Evolutionary conservation across 345 rosid species (phyloP).

Genomic region (Aurinia saxatilis): DNA sequence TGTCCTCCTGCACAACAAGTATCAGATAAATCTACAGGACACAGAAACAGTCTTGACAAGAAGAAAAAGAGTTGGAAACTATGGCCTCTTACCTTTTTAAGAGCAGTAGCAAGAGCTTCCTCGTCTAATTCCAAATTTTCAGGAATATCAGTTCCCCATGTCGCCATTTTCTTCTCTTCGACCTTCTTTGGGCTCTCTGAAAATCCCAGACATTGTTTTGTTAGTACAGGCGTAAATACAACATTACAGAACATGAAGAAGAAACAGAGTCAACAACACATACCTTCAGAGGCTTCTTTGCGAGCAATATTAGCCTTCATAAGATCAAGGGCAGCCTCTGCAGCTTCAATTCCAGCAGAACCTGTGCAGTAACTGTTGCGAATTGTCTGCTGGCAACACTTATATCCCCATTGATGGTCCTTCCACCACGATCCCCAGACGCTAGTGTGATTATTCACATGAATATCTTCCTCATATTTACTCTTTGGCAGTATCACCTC

Average conservation of each 20-base stretch:
- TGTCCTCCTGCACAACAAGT: slow-evolving; percentile 45
- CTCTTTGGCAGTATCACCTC: slow-evolving; percentile 60
- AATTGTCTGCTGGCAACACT: slow-evolving; percentile 72
- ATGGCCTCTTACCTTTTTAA: slow-evolving; percentile 43
- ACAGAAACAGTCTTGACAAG: background rate
- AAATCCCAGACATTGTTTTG: background rate
- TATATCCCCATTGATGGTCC: slow-evolving; percentile 90
- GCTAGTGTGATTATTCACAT: slow-evolving; percentile 61
- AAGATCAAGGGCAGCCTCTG: slow-evolving; percentile 74
- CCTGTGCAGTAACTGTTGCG: slow-evolving; percentile 95
- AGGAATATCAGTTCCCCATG: slow-evolving; percentile 77
- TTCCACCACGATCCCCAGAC: slow-evolving; percentile 97
- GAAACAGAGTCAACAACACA: slow-evolving; percentile 5
- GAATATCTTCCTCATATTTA: slow-evolving; percentile 62
- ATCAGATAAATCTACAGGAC: background rate
- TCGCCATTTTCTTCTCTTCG: slow-evolving; percentile 60
- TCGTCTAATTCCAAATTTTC: slow-evolving; percentile 64
- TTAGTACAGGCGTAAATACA: slow-evolving; percentile 3
- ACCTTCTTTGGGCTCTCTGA: slow-evolving; percentile 28
- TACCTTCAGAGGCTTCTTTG: slow-evolving; percentile 54
- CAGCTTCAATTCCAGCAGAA: slow-evolving; percentile 84
- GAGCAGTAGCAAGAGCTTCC: slow-evolving; percentile 51
- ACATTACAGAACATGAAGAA: background rate
- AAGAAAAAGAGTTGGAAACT: background rate
- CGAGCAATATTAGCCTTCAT: slow-evolving; percentile 83